Conservation (phyloP, 306 rosid genomes). For the Elaeagnus macrophylla region DNA sequence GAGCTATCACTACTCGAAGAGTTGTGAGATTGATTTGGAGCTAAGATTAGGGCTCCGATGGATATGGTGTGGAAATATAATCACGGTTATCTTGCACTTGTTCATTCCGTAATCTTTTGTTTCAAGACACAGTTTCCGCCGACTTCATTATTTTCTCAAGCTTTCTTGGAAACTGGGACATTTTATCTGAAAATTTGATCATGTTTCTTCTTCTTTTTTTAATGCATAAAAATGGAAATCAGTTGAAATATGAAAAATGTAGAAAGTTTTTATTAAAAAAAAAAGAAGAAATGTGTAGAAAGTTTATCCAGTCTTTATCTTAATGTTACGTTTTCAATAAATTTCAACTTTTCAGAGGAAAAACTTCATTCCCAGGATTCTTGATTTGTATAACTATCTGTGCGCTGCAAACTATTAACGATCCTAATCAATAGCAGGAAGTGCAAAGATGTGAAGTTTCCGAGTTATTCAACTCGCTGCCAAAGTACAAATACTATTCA, state of each 20-base stretch:
- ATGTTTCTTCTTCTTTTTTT: neutral
- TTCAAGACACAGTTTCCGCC: neutral
- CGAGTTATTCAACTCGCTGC: conserved; percentile 15
- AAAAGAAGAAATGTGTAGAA: no score
- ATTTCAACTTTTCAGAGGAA: no score
- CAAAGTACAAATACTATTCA: conserved; percentile 3
- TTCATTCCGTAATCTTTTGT: neutral
- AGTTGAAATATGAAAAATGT: no score
- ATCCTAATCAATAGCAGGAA: conserved; percentile 10
- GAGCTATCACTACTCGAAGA: neutral
- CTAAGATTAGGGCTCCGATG: conserved; percentile 20
- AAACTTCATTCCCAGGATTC: neutral
- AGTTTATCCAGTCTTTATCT: no score
- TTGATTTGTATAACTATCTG: neutral
- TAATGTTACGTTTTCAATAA: no score
- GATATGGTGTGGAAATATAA: conserved; percentile 17
- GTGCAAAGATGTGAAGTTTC: neutral
- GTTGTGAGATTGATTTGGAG: conserved; percentile 5
- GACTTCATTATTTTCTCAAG: neutral
- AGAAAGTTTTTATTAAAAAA: no score
- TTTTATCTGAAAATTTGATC: neutral
- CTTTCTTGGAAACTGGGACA: neutral
- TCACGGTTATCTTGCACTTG: neutral
- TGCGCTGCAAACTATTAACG: neutral
- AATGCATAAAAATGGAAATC: neutral